Conservation (phyloP, 768 basidiomycete species). For the Leucosporidium creatinivorum region DNA sequence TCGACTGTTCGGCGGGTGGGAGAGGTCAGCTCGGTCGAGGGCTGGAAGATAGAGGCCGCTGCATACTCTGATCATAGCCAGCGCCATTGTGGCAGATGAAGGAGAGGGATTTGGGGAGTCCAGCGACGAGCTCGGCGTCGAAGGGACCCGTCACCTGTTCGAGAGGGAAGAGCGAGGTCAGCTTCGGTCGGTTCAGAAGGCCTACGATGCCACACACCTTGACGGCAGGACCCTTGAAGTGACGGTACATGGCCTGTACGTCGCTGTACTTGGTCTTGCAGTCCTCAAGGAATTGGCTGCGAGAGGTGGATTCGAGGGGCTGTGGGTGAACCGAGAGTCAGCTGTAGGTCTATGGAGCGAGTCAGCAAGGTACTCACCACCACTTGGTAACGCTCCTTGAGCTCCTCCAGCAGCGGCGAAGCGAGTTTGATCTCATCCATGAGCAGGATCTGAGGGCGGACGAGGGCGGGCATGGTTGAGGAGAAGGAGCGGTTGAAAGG, state of each 20-base stretch:
- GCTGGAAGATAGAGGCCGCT: background rate
- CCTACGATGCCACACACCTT: background rate
- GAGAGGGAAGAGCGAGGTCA: too few species aligned
- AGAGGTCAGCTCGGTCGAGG: background rate
- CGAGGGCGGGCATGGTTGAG: slow-evolving; percentile 29
- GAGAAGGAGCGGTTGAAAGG: background rate
- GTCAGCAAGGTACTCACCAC: slow-evolving; percentile 52
- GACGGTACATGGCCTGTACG: slow-evolving; percentile 68
- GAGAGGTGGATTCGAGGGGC: slow-evolving; percentile 55
- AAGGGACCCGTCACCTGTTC: slow-evolving; percentile 60
- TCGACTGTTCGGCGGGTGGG: slow-evolving; percentile 6
- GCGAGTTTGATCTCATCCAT: slow-evolving; percentile 35
- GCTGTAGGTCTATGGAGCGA: background rate
- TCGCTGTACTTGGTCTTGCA: slow-evolving; percentile 61
- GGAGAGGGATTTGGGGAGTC: slow-evolving; percentile 59
- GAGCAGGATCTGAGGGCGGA: slow-evolving; percentile 41
- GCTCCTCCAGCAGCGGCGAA: background rate
- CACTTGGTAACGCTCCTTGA: slow-evolving; percentile 57
- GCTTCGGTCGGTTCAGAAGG: too few species aligned
- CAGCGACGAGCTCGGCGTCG: slow-evolving; percentile 67
- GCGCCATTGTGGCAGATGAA: slow-evolving; percentile 92
- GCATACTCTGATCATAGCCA: slow-evolving; percentile 80
- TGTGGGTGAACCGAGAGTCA: slow-evolving; percentile 33
- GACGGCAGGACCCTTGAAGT: slow-evolving; percentile 55
- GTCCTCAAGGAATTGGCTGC: slow-evolving; percentile 61